These are phyloP conservation scores for Colletotrichum sp. DNA, from an alignment of 2,329 filamentous ascomycete genomes.

Conservation along the genomic window DNA sequence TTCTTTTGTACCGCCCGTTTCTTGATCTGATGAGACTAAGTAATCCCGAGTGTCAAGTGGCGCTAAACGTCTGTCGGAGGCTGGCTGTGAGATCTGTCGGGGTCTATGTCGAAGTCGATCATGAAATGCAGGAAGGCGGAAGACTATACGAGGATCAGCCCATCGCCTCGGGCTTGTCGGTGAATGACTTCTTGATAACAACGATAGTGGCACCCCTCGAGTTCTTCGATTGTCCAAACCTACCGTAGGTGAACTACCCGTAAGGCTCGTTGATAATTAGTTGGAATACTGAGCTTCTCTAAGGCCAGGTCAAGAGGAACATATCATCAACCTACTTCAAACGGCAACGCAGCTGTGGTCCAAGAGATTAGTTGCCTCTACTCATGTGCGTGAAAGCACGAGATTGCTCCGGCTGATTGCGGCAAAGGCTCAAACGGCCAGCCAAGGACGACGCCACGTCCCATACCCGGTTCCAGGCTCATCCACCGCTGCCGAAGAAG, in stretches of 20 bases:
- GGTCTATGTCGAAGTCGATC: not conserved
- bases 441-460: not conserved
- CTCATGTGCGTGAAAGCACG: not conserved
- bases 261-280: not conserved
- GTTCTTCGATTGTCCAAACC: not conserved
- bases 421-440: not conserved
- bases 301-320: not conserved
- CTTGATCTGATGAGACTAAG: not conserved
- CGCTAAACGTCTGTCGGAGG: not conserved
- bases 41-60: not conserved
- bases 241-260: not conserved
- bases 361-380: not conserved
- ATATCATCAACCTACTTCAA: not conserved
- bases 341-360: not conserved
- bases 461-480: not conserved
- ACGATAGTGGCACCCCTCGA: not conserved
- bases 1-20: not conserved
- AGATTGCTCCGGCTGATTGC: not conserved
- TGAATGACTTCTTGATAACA: not conserved
- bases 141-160: not conserved
- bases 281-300: not conserved
- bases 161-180: not conserved
- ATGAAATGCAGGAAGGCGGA: not conserved
- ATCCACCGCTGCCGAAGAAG: not conserved
- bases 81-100: not conserved